Percentiles rank a stretch among this genome's conserved stretches.
Conservation (phyloP, 768 basidiomycete genomes). For the Pulveroboletus ravenelii region DNA sequence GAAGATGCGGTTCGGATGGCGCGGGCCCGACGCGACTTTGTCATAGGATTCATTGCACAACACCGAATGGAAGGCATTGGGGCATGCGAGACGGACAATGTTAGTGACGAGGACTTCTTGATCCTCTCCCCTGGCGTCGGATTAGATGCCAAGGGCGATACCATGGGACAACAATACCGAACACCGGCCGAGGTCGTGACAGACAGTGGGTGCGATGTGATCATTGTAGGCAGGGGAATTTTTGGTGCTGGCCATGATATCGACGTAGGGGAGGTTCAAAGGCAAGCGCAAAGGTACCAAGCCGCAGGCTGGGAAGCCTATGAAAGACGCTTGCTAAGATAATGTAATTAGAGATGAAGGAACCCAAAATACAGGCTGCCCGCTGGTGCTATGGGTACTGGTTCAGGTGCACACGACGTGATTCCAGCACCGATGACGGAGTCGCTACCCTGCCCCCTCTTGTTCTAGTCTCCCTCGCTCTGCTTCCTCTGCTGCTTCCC, state of each 20-base stretch:
- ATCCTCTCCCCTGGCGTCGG: constrained; percentile 92
- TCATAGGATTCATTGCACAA: constrained; percentile 95
- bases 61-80: constrained; percentile 72
- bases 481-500: constrained; percentile 55
- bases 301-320: constrained; percentile 92
- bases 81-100: constrained; percentile 22
- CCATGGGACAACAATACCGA: constrained; percentile 92
- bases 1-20: constrained; percentile 86
- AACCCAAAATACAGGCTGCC: background rate
- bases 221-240: constrained; percentile 95
- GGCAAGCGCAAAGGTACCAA: constrained; percentile 80
- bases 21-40: constrained; percentile 73
- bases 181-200: constrained; percentile 81
- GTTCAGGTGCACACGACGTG: background rate
- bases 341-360: background rate
- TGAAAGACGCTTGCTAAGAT: constrained; percentile 42
- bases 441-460: constrained; percentile 5
- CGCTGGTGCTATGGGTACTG: background rate
- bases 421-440: background rate
- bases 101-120: constrained; percentile 71
- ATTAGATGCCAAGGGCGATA: constrained; percentile 71
- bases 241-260: constrained; percentile 59
- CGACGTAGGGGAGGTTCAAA: constrained; percentile 37
- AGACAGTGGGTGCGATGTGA: constrained; percentile 86
- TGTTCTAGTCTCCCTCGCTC: constrained; percentile 14